phyloP scores from a whole-genome alignment of 306 rosid species.

The Pyrus betulifolia region DNA sequence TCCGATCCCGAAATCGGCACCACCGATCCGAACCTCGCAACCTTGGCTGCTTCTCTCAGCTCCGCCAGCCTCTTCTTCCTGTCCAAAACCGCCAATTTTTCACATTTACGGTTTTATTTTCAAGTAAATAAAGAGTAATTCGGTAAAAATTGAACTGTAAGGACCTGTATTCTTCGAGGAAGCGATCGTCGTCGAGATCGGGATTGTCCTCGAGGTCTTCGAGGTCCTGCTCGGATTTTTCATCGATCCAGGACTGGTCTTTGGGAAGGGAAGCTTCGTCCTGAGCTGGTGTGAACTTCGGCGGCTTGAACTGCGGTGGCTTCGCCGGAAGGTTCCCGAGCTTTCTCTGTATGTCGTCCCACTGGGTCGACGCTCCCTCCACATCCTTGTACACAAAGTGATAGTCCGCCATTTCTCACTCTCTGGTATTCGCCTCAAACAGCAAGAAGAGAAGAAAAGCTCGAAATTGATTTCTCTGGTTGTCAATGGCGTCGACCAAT shows the following conservation, averaged over 20 bases:
- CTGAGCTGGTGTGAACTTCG: conserved; percentile 54
- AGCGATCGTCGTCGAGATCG: conserved; percentile 76
- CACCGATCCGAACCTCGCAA: conserved; percentile 75
- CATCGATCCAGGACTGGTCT: conserved; percentile 72
- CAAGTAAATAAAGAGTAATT: background rate
- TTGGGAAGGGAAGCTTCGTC: conserved; percentile 55
- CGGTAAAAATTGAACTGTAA: background rate
- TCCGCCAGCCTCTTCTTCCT: conserved; percentile 92
- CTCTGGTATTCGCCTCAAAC: background rate
- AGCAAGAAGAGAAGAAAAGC: too few relatives aligned
- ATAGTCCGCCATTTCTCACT: conserved; percentile 55
- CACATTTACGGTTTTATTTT: background rate
- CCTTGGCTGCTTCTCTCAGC: conserved; percentile 74
- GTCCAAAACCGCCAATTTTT: conserved; percentile 5
- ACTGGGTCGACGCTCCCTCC: conserved; percentile 91
- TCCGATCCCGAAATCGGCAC: conserved; percentile 89
- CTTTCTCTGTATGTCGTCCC: conserved; percentile 90
- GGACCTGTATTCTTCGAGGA: conserved; percentile 80
- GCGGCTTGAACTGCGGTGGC: conserved; percentile 73
- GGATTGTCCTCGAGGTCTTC: conserved; percentile 73
- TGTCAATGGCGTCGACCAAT: too few relatives aligned
- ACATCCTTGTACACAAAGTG: conserved; percentile 82
- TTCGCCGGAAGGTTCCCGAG: conserved; percentile 78
- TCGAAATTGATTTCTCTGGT: too few relatives aligned
- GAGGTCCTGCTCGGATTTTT: conserved; percentile 70